phyloP scores from a whole-genome alignment of 768 basidiomycete species.

The Rhizopogon vesiculosus region DNA sequence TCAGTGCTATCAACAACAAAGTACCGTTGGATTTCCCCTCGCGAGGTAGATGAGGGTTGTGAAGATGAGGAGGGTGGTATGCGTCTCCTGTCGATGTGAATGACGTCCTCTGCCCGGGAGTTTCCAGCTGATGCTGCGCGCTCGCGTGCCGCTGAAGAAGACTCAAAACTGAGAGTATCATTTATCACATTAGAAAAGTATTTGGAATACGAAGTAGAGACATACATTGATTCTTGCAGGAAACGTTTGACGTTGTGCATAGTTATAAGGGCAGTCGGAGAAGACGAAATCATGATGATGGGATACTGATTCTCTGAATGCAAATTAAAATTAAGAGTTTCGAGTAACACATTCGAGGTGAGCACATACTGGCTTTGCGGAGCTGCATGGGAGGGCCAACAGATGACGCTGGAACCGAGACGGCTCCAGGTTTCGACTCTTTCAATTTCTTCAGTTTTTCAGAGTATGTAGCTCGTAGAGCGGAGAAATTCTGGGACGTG shows the following conservation, averaged over 20 bases:
- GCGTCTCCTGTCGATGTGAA: conserved; percentile 84
- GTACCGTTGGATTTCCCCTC: conserved; percentile 52
- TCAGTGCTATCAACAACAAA: conserved; percentile 92
- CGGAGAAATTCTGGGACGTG: conserved; percentile 67
- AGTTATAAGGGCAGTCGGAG: conserved; percentile 87
- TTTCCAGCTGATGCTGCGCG: conserved; percentile 68
- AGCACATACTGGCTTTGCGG: conserved; percentile 63
- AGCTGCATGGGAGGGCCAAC: conserved; percentile 38
- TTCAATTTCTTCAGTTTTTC: conserved; percentile 79
- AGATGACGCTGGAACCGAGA: conserved; percentile 33
- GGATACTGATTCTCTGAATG: conserved; percentile 70
- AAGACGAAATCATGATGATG: conserved; percentile 97
- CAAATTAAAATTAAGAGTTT: background rate
- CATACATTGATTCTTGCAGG: conserved; percentile 82
- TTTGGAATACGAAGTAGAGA: background rate
- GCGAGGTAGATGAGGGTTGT: conserved; percentile 16
- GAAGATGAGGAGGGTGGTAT: conserved; percentile 34
- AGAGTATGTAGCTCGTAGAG: conserved; percentile 56
- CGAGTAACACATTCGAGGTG: background rate
- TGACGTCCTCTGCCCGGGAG: conserved; percentile 72
- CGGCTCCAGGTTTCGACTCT: conserved; percentile 55
- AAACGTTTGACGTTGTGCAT: conserved; percentile 98
- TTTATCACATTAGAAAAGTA: background rate
- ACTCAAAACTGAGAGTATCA: conserved; percentile 51
- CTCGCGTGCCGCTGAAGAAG: conserved; percentile 69